A percentile compares a stretch with the other conserved stretches of the same genome.
phyloP scores from a whole-genome alignment of 1,139 yeast species.

The Saccharomyces hybrid region DNA sequence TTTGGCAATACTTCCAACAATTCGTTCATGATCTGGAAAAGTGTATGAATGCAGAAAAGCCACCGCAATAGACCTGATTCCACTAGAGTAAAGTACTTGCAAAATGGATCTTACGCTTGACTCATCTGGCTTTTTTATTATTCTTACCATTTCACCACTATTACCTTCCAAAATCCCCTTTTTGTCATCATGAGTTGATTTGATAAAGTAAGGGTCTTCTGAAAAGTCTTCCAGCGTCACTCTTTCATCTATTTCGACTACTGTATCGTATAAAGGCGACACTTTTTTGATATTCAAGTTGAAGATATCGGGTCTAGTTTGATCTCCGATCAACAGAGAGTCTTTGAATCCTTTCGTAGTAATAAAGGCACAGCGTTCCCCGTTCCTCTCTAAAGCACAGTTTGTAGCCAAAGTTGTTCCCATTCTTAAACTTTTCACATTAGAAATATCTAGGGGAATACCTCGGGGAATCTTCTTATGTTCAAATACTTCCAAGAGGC shows the following conservation, averaged over 20 bases:
- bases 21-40: conserved; percentile 54
- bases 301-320: conserved; percentile 55
- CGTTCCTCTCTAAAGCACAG: conserved; percentile 52
- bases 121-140: conserved; percentile 43
- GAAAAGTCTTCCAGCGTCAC: conserved; percentile 61
- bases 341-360: conserved; percentile 51
- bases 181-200: conserved; percentile 27
- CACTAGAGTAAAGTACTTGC: conserved; percentile 40
- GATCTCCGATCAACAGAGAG: conserved; percentile 59
- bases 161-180: conserved; percentile 40
- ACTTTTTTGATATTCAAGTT: conserved; percentile 54
- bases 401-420: conserved; percentile 81
- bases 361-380: conserved; percentile 44
- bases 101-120: conserved; percentile 37
- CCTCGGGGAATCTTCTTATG: conserved; percentile 46
- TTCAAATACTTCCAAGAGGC: conserved; percentile 54
- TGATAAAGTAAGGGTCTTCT: conserved; percentile 43
- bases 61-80: conserved; percentile 59
- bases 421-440: conserved; percentile 55
- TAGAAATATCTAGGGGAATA: conserved; percentile 38
- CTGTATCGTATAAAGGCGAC: conserved; percentile 51
- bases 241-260: conserved; percentile 60
- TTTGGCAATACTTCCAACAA: conserved; percentile 50
- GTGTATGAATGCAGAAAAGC: conserved; percentile 65
- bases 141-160: conserved; percentile 56